Base-by-base conservation (phyloP, 768 basidiomycete genomes). In the Collybia sordida region DNA sequence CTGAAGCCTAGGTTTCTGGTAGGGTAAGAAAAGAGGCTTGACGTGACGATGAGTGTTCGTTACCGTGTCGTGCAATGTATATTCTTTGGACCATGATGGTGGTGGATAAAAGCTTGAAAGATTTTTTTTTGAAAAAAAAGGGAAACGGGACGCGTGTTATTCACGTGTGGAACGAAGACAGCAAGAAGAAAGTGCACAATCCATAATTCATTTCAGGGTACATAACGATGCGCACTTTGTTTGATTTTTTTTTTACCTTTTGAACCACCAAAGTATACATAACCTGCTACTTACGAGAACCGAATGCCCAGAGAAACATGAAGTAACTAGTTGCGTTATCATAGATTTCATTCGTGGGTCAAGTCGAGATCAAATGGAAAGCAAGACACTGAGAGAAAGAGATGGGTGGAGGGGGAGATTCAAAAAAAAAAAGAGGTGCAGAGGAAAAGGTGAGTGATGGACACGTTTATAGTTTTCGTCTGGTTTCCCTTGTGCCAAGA, bases 21-120 rank as follows among this genome's bases (percentile, higher is more conserved):
- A 47, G 23, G 12, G 28, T 15, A 0, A 35, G 22, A 35, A 12
- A 7, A 11, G 17, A n/a, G 24, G 31, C 11, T 14, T 21, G 39
- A 31, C 31, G 11, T 14, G 31, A 31, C 9, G 2, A 11, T 12
- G 27, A 45, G 23, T 22, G 42, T 9, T 39, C 34, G 64, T 54
- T 59, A 86, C 86, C 86, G 63, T 88, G 86, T 56, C 86, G 72
- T 15, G 80, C 79, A 48, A 87, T 81, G 64, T 83, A 87, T 48
- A 88, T 81, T 52, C 77, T 85, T 52, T 86, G 77, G 41, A 84
- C 63, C 73, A 81, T 81, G 23, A 50, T 59, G 47, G 54, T 47
- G 22, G 31, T 31, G 5, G 9, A 11, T 3, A 31, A 31, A 31
- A 3, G 31, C 31, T 7, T 5, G 27, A 5, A 27, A 11, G 27